A percentile compares a stretch with the other conserved stretches of the same genome.
Conservation (phyloP, 306 rosid genomes). For the Comarum palustre region DNA sequence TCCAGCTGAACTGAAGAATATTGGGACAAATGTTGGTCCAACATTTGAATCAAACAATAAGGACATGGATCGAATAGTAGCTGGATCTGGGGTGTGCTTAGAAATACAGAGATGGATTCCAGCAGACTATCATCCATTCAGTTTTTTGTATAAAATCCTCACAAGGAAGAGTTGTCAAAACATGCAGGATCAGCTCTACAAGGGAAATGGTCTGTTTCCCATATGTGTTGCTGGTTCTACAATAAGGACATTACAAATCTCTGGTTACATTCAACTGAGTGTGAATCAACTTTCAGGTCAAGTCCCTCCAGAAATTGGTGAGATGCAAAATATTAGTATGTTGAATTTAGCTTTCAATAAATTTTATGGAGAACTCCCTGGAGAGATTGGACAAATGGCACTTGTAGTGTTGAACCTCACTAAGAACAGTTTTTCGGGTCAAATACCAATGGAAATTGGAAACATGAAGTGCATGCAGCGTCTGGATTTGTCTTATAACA, state of each 20-base stretch:
- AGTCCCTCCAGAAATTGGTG: slow-evolving; percentile 58
- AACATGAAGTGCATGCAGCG: slow-evolving; percentile 52
- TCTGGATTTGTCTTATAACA: slow-evolving; percentile 75
- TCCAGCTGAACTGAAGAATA: slow-evolving; percentile 57
- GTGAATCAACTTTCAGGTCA: slow-evolving; percentile 68
- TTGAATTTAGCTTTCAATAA: slow-evolving; percentile 62
- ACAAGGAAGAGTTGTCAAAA: slow-evolving; percentile 74
- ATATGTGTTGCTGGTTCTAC: slow-evolving; percentile 46
- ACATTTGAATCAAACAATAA: slow-evolving; percentile 57
- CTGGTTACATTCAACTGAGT: slow-evolving; percentile 78
- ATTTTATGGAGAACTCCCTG: slow-evolving; percentile 64
- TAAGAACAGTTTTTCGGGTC: slow-evolving; percentile 65
- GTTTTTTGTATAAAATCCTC: slow-evolving; percentile 56
- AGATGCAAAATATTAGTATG: slow-evolving; percentile 62
- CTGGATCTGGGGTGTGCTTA: slow-evolving; percentile 80
- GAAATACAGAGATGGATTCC: slow-evolving; percentile 91
- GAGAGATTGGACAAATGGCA: slow-evolving; percentile 48
- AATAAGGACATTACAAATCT: slow-evolving; percentile 36
- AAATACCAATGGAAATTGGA: slow-evolving; percentile 58
- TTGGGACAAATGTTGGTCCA: slow-evolving; percentile 49
- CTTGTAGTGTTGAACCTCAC: slow-evolving; percentile 61
- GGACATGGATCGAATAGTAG: slow-evolving; percentile 23
- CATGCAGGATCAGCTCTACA: slow-evolving; percentile 62
- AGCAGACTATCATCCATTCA: slow-evolving; percentile 86
- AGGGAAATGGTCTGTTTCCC: slow-evolving; percentile 59